Conservation (phyloP, 2,329 filamentous ascomycete genomes). For the Nannizzia gypsea region DNA sequence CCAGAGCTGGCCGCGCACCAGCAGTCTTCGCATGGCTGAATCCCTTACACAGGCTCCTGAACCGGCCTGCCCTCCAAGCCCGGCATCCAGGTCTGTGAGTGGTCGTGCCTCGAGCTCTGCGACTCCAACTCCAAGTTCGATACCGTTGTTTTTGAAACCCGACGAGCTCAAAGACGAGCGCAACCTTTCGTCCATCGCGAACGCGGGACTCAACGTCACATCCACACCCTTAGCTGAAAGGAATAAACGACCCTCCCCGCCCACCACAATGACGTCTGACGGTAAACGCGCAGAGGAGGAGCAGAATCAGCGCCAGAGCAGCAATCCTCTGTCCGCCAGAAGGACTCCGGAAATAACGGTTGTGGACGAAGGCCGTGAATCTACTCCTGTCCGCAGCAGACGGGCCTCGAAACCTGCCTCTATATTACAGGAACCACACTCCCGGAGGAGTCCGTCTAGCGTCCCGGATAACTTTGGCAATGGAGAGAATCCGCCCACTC, state of each 20-base stretch:
- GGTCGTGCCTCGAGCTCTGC: slow-evolving; percentile 22
- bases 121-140: slow-evolving; percentile 24
- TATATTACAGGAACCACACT: slow-evolving; percentile 12
- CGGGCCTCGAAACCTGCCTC: slow-evolving; percentile 38
- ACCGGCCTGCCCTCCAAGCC: slow-evolving; percentile 28
- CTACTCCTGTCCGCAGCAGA: slow-evolving; percentile 5
- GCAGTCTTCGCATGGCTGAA: slow-evolving; percentile 31
- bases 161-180: slow-evolving; percentile 25
- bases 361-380: slow-evolving; percentile 25
- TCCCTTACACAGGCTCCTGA: slow-evolving; percentile 34
- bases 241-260: slow-evolving; percentile 23
- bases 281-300: slow-evolving; percentile 25
- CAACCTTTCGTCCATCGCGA: slow-evolving; percentile 32
- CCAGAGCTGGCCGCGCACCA: slow-evolving; percentile 8
- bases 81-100: slow-evolving; percentile 22
- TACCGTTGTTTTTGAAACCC: slow-evolving; percentile 26
- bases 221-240: slow-evolving; percentile 25
- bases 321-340: background rate
- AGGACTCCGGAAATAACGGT: slow-evolving; percentile 7
- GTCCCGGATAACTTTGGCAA: slow-evolving; percentile 36
- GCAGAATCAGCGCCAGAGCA: slow-evolving; percentile 16
- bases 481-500: slow-evolving; percentile 40
- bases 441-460: slow-evolving; percentile 17
- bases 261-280: slow-evolving; percentile 25
- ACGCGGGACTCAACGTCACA: slow-evolving; percentile 30